phyloP scores from a whole-genome alignment of 2,329 filamentous ascomycete genomes.

The Hypomyces perniciosus region DNA sequence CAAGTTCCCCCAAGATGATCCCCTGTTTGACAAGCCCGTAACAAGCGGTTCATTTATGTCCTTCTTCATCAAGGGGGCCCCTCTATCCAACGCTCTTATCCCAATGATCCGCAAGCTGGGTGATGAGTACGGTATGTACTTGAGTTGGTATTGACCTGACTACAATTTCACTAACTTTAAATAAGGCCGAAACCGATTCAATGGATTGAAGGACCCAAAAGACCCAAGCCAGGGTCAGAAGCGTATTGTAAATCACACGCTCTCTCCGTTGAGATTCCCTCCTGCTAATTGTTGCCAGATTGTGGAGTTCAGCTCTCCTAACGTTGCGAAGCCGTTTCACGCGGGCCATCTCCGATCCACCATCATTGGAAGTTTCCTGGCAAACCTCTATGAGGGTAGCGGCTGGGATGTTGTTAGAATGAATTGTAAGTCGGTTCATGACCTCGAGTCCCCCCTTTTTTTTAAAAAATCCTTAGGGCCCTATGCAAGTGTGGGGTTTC shows the following conservation, averaged over 20 bases:
- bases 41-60: conserved; percentile 64
- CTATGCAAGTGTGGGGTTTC: not conserved
- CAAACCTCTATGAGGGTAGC: conserved; percentile 63
- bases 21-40: conserved; percentile 64
- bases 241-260: conserved; percentile 37
- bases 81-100: conserved; percentile 60
- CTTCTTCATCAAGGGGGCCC: conserved; percentile 72
- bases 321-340: conserved; percentile 82
- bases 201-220: conserved; percentile 55
- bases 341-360: conserved; percentile 72
- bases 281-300: conserved; percentile 33
- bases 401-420: conserved; percentile 70
- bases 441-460: not conserved
- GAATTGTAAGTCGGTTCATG: conserved; percentile 41
- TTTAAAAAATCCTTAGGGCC: not conserved
- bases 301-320: conserved; percentile 79
- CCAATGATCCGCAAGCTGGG: conserved; percentile 62
- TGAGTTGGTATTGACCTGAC: not conserved
- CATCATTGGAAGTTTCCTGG: conserved; percentile 72
- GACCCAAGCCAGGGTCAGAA: conserved; percentile 58
- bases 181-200: conserved; percentile 23
- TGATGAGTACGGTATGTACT: conserved; percentile 37
- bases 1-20: conserved; percentile 68
- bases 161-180: not conserved
- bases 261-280: too few species aligned